Evolutionary conservation across 108 stramenopile species (phyloP).

Genomic region (Epipyxis sp.): DNA sequence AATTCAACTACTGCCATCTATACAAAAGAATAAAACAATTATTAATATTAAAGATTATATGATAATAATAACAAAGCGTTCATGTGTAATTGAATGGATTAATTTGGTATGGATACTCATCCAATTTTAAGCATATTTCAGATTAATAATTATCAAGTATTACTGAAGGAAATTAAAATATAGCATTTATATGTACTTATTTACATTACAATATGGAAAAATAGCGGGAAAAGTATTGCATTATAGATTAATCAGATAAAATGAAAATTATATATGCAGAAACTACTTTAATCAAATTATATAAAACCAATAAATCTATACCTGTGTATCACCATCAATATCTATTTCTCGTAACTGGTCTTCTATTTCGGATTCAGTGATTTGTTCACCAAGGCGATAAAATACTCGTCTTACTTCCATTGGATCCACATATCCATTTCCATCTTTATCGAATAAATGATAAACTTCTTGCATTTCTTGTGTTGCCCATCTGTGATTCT

Average conservation of each 20-base stretch:
- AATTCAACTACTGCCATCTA: conserved; percentile 22
- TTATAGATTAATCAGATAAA: neutral
- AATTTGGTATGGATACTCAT: neutral
- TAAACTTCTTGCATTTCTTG: neutral
- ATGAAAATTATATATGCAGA: neutral
- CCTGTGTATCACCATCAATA: conserved; percentile 11
- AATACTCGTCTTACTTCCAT: neutral
- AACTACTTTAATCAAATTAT: neutral
- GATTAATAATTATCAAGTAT: neutral
- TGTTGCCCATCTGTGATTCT: neutral
- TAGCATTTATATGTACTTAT: neutral
- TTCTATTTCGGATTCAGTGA: neutral
- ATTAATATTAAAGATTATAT: neutral
- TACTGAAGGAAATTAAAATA: neutral
- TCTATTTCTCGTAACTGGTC: conserved; percentile 18
- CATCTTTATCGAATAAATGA: neutral
- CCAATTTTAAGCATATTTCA: neutral
- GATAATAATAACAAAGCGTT: neutral
- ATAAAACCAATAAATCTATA: neutral
- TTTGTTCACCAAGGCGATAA: neutral
- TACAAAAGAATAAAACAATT: neutral
- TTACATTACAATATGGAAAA: neutral
- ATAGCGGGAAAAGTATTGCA: neutral
- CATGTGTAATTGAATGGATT: too few relatives aligned
- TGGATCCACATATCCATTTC: neutral